Conservation (phyloP, 257 asterid species). For the Linaria vulgaris region DNA sequence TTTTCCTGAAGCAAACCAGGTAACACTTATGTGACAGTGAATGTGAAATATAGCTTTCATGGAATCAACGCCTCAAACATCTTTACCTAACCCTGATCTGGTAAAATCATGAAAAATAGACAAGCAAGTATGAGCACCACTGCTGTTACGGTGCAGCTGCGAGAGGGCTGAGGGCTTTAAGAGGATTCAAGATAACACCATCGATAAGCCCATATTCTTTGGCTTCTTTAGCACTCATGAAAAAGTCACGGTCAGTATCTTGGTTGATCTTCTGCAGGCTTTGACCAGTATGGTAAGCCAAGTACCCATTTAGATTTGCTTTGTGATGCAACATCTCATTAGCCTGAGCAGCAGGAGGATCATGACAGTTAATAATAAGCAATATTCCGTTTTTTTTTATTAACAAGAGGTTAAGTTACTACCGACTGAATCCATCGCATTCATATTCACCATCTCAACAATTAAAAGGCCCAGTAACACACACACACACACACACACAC, state of each 20-base stretch:
- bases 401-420: too few relatives aligned
- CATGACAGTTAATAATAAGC: neutral
- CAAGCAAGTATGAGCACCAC: neutral
- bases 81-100: neutral
- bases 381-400: too few relatives aligned
- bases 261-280: conserved; percentile 85
- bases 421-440: too few relatives aligned
- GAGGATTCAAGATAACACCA: conserved; percentile 84
- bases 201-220: conserved; percentile 91
- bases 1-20: conserved; percentile 16
- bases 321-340: conserved; percentile 97
- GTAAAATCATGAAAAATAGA: neutral
- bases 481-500: too few relatives aligned
- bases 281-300: conserved; percentile 95
- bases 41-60: conserved; percentile 26
- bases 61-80: neutral
- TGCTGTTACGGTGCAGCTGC: conserved; percentile 49
- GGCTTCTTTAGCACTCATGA: conserved; percentile 98
- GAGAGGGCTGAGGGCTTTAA: conserved; percentile 85
- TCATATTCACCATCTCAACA: too few relatives aligned
- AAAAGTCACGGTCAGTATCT: conserved; percentile 92
- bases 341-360: conserved; percentile 45
- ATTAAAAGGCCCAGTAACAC: too few relatives aligned
- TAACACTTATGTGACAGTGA: neutral
- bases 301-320: conserved; percentile 78